phyloP scores from a whole-genome alignment of 345 rosid species.

The Lagerstroemia speciosa region DNA sequence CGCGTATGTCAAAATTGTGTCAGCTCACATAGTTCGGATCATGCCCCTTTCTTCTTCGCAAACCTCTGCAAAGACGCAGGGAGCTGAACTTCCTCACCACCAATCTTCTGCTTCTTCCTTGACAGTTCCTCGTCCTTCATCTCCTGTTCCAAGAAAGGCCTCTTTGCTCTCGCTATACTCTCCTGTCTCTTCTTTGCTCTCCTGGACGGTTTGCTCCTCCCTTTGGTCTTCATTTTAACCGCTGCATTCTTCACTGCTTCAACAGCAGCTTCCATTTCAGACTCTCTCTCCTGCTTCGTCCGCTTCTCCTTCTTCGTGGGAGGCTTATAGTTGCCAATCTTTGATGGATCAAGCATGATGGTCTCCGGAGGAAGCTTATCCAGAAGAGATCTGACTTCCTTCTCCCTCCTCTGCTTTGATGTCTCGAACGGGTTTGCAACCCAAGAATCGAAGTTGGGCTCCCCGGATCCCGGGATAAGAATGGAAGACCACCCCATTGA shows the following conservation, averaged over 20 bases:
- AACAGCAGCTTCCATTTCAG: conserved; percentile 60
- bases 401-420: conserved; percentile 76
- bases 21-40: not conserved
- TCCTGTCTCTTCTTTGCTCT: conserved; percentile 55
- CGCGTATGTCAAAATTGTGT: not conserved
- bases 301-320: conserved; percentile 51
- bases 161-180: conserved; percentile 38
- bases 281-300: conserved; percentile 42
- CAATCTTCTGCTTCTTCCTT: conserved; percentile 49
- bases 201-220: conserved; percentile 75
- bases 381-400: conserved; percentile 69
- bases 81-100: conserved; percentile 31
- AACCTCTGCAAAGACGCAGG: conserved; percentile 58
- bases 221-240: conserved; percentile 74
- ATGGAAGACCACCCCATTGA: conserved; percentile 94
- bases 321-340: conserved; percentile 62
- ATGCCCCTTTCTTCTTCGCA: conserved; percentile 25
- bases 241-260: conserved; percentile 40
- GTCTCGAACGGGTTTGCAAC: conserved; percentile 92
- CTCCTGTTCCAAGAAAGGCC: conserved; percentile 59
- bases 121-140: conserved; percentile 17
- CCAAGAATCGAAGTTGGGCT: conserved; percentile 90
- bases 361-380: conserved; percentile 96
- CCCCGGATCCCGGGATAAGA: conserved; percentile 86
- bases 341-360: conserved; percentile 79